Percentiles rank a stretch among this genome's conserved stretches.
These are phyloP conservation scores for Solanum bukasovii DNA, from an alignment of 257 asterid genomes.

Conservation along the genomic window DNA sequence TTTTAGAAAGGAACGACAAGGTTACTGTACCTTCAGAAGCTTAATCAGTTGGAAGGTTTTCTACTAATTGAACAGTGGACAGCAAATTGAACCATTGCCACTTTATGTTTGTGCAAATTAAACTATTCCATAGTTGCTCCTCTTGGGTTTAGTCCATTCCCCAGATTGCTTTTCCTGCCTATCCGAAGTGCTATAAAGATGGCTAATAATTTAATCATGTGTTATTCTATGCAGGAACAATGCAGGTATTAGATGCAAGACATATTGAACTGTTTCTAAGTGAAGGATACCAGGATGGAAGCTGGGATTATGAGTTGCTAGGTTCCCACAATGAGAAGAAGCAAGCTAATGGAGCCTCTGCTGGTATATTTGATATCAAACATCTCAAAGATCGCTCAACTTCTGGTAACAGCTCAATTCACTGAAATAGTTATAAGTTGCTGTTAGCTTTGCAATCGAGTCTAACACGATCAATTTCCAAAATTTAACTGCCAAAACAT, in stretches of 20 bases:
- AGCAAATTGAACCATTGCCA: not conserved
- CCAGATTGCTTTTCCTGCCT: not conserved
- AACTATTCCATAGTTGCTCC: not conserved
- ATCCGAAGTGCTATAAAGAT: not conserved
- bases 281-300: constrained; percentile 56
- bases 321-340: constrained; percentile 53
- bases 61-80: not conserved
- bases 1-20: not conserved
- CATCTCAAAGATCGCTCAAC: constrained; percentile 62
- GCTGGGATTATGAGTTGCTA: constrained; percentile 61
- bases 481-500: not conserved
- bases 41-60: not conserved
- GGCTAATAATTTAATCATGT: not conserved
- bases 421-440: not conserved
- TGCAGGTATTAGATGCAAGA: constrained; percentile 93
- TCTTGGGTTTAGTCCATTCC: not conserved
- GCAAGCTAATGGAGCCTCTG: constrained; percentile 59
- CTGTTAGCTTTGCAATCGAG: not conserved
- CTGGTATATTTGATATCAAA: constrained; percentile 70
- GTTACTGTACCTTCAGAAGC: not conserved
- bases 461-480: not conserved
- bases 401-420: constrained; percentile 31
- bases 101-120: not conserved
- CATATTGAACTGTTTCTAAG: constrained; percentile 73
- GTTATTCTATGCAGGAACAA: constrained; percentile 58